Conservation (phyloP, 306 rosid genomes). For the Dryas alaskensis region DNA sequence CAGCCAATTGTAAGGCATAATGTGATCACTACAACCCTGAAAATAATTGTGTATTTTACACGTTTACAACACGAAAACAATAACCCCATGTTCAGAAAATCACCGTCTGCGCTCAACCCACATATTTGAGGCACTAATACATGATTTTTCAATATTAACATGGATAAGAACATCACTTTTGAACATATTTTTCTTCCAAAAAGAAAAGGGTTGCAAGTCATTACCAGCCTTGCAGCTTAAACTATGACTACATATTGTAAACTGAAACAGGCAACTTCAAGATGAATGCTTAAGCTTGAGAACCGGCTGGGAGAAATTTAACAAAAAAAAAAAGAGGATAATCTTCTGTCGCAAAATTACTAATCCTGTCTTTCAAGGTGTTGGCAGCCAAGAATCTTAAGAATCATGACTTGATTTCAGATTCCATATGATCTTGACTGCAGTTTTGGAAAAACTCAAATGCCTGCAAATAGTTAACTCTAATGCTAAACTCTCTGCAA, state of each 20-base stretch:
- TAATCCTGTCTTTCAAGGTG: background rate
- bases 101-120: background rate
- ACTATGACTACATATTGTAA: background rate
- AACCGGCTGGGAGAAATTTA: background rate
- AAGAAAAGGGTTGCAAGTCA: background rate
- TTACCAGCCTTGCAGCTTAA: background rate
- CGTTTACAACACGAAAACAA: constrained; percentile 1
- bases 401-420: background rate
- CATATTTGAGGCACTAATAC: background rate
- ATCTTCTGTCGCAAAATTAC: constrained; percentile 1
- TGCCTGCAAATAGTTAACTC: constrained; percentile 10
- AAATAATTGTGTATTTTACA: background rate
- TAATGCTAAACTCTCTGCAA: constrained; percentile 35
- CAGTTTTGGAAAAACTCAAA: background rate
- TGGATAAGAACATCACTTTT: background rate
- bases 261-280: background rate
- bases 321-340: background rate
- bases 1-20: background rate
- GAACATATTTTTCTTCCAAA: background rate
- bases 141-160: no score
- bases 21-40: no score
- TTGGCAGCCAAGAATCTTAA: constrained; percentile 2
- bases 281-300: background rate
- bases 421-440: background rate
- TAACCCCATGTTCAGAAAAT: background rate